These are phyloP conservation scores for Termitomyces sp. DNA, from an alignment of 768 basidiomycete species.

Conservation along the genomic window DNA sequence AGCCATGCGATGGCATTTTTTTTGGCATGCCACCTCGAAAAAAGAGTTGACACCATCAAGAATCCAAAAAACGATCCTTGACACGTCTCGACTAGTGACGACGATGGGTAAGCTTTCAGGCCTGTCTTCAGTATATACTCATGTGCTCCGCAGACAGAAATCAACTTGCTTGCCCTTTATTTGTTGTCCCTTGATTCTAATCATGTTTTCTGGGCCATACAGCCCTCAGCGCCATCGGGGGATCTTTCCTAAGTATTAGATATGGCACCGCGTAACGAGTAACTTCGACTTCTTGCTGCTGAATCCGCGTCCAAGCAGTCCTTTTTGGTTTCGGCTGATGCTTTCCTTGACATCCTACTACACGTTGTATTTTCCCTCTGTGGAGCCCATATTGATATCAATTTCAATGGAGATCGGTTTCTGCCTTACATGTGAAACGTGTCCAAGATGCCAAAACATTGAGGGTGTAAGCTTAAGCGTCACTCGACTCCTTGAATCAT, in stretches of 20 bases:
- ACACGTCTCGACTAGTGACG: neutral
- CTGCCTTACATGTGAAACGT: no score
- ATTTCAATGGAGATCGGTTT: neutral
- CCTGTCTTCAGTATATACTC: neutral
- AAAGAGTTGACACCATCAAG: neutral
- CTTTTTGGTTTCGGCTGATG: neutral
- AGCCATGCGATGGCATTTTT: neutral
- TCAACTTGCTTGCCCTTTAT: neutral
- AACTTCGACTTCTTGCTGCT: neutral
- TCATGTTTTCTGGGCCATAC: constrained; percentile 13
- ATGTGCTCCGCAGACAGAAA: neutral
- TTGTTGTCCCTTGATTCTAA: neutral
- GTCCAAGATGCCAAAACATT: no score
- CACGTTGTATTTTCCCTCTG: neutral
- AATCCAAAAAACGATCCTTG: neutral
- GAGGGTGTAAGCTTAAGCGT: no score
- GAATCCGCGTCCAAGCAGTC: neutral
- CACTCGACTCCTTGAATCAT: no score
- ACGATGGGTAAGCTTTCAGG: neutral
- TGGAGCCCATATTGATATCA: neutral
- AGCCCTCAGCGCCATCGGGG: no score
- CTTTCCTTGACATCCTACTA: neutral
- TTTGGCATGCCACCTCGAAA: neutral
- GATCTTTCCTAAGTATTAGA: neutral
- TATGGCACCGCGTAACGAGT: neutral